phyloP scores from a whole-genome alignment of 2,329 filamentous ascomycete species.

The Parafenestella ontariensis region DNA sequence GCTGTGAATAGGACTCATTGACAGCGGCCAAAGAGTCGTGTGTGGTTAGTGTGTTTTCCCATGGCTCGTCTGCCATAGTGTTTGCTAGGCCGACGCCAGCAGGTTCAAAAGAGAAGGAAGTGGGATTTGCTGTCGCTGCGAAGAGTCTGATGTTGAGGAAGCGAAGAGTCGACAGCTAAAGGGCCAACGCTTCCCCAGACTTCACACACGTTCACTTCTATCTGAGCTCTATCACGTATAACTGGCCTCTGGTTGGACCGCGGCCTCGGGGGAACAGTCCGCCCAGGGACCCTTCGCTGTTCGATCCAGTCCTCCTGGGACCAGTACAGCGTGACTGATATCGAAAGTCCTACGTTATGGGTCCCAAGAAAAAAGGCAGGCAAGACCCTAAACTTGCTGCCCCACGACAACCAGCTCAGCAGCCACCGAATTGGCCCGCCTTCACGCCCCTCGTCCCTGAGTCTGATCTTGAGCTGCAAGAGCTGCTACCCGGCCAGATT shows the following conservation, averaged over 20 bases:
- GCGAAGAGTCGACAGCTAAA: background rate
- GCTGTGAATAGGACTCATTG: background rate
- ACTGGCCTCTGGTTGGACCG: background rate
- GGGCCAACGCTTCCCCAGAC: too few relatives aligned
- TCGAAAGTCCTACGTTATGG: conserved; percentile 23
- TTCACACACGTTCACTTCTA: too few relatives aligned
- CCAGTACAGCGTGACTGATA: background rate
- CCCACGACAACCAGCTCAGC: conserved; percentile 8
- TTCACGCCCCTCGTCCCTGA: conserved; percentile 74
- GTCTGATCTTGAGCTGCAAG: conserved; percentile 66
- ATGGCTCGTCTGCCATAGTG: background rate
- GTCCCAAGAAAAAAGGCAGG: conserved; percentile 40
- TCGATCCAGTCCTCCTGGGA: too few relatives aligned
- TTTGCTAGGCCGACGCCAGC: background rate
- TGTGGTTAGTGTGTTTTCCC: background rate
- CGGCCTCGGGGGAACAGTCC: too few relatives aligned
- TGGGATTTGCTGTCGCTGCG: background rate
- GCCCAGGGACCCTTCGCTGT: background rate
- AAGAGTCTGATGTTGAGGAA: background rate
- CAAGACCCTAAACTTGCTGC: conserved; percentile 4
- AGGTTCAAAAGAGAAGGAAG: background rate
- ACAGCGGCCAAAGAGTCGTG: background rate
- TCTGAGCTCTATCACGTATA: too few relatives aligned
- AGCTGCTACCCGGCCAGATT: conserved; percentile 70
- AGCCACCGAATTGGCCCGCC: conserved; percentile 70